A percentile compares a stretch with the other conserved stretches of the same genome.
Conservation (phyloP, 2,329 filamentous ascomycete genomes). For the Aspergillus luchuensis region DNA sequence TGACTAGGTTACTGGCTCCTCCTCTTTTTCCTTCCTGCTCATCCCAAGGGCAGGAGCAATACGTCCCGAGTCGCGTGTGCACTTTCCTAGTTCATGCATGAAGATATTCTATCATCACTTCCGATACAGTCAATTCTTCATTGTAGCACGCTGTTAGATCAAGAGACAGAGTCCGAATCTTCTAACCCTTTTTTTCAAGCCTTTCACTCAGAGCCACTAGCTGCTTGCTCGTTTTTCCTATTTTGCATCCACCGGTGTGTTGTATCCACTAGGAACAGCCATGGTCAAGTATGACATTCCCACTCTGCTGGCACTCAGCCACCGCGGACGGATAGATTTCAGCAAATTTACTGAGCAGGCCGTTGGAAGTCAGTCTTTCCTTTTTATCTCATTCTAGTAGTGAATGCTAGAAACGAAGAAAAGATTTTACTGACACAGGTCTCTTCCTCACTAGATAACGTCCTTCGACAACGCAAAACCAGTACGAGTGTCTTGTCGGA, state of each 20-base stretch:
- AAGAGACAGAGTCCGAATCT: background rate
- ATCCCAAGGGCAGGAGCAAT: background rate
- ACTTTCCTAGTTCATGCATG: background rate
- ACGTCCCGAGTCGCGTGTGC: background rate
- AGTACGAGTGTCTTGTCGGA: conserved; percentile 29
- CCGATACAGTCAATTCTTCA: background rate
- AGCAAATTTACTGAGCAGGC: conserved; percentile 32
- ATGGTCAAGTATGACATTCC: conserved; percentile 42
- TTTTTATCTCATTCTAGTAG: background rate
- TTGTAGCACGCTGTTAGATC: background rate
- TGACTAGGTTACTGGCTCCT: no score
- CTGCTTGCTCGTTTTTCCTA: conserved; percentile 3
- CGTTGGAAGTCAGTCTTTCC: conserved; percentile 32
- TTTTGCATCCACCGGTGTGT: conserved; percentile 5
- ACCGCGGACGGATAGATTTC: conserved; percentile 29
- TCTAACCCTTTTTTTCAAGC: background rate
- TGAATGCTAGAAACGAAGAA: background rate
- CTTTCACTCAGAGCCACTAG: no score
- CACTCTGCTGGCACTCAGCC: conserved; percentile 40
- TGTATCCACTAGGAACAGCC: conserved; percentile 8
- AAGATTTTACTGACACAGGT: background rate
- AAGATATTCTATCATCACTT: background rate
- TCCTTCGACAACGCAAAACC: conserved; percentile 24
- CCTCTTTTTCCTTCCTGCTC: no score
- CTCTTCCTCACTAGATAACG: conserved; percentile 23